Percentiles rank a stretch among this genome's conserved stretches.
These are phyloP conservation scores for Sindora glabra DNA, from an alignment of 306 rosid genomes.

Conservation along the genomic window DNA sequence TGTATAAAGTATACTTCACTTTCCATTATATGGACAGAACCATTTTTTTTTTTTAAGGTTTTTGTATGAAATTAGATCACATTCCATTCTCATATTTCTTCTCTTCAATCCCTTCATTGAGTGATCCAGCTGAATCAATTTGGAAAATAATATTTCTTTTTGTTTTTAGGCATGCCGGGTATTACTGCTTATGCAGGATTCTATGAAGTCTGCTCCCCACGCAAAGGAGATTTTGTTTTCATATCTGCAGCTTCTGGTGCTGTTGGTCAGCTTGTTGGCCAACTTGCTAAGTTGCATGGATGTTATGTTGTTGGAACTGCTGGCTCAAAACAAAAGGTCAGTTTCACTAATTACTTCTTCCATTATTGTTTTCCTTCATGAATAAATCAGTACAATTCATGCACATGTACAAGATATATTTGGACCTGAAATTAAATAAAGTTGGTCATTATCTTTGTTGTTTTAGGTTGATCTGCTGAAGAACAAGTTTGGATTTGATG, in stretches of 20 bases:
- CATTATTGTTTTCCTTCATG: background rate
- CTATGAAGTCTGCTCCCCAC: constrained; percentile 32
- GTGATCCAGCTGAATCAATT: background rate
- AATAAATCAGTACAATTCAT: background rate
- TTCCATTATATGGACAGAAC: too few relatives aligned
- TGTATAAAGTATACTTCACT: too few relatives aligned
- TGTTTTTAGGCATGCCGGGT: constrained; percentile 48
- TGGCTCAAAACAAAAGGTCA: constrained; percentile 38
- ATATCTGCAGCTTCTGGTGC: constrained; percentile 56
- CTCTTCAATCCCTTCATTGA: background rate
- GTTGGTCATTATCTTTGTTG: background rate
- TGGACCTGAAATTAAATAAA: background rate
- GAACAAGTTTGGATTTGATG: constrained; percentile 33
- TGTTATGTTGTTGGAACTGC: constrained; percentile 68
- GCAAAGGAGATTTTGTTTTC: constrained; percentile 40
- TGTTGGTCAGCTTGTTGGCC: constrained; percentile 56
- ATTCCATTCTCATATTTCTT: background rate
- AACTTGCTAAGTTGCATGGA: constrained; percentile 47
- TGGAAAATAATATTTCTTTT: background rate
- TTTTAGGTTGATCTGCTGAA: constrained; percentile 36
- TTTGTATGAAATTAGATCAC: background rate
- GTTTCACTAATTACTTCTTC: background rate
- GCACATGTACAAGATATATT: background rate
- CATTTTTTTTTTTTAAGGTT: background rate
- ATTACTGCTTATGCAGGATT: constrained; percentile 50